Conservation (phyloP, 2,329 filamentous ascomycete species). For the Scleromitrula shiraiana region DNA sequence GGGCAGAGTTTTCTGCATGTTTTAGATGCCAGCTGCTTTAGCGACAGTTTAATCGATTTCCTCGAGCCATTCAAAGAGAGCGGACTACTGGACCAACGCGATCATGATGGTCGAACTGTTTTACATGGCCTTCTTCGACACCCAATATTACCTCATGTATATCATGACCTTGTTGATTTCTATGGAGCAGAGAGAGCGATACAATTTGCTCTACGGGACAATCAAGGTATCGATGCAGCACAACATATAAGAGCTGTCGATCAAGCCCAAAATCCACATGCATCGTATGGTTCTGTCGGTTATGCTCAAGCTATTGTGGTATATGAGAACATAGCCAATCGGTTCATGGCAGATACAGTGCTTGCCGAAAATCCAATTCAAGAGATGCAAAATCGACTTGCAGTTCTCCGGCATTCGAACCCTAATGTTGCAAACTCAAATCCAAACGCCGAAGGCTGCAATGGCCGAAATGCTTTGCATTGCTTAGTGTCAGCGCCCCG, state of each 20-base stretch:
- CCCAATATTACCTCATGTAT: conserved; percentile 3
- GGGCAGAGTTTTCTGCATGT: conserved; percentile 8
- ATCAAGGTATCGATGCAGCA: conserved; percentile 5
- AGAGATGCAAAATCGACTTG: conserved; percentile 2
- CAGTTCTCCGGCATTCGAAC: not conserved
- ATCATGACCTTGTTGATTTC: conserved; percentile 2
- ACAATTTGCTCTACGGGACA: conserved; percentile 6
- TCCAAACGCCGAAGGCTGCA: not conserved
- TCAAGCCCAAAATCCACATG: conserved; percentile 3
- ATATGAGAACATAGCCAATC: conserved; percentile 6
- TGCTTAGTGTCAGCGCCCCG: not conserved
- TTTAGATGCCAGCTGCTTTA: conserved; percentile 6
- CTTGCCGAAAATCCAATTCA: not conserved
- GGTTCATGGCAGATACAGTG: not conserved
- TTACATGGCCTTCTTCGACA: conserved; percentile 4
- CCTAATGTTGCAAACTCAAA: not conserved
- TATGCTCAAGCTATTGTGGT: conserved; percentile 3
- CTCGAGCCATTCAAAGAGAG: conserved; percentile 1
- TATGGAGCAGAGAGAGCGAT: not conserved
- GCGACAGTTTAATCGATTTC: conserved; percentile 7
- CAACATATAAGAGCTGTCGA: conserved; percentile 3
- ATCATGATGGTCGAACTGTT: conserved; percentile 7
- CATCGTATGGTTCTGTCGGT: conserved; percentile 3
- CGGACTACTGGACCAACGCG: conserved; percentile 6
- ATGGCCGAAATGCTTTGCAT: not conserved